Evolutionary conservation across 139 green algal species (phyloP).

Genomic region (Chlamydomonas sp.): DNA sequence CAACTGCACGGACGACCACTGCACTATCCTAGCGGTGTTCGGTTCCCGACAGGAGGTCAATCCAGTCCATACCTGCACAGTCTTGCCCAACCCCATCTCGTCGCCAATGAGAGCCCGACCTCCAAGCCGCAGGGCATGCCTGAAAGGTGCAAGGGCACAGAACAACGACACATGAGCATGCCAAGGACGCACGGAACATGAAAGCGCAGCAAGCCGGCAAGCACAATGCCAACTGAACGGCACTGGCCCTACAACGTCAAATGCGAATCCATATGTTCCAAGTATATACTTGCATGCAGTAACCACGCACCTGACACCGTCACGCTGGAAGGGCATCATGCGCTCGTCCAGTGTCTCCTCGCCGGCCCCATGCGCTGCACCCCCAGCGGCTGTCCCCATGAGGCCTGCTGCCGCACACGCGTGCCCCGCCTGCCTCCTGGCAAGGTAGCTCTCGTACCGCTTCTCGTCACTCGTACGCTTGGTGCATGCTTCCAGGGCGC

Average conservation of each 20-base stretch:
- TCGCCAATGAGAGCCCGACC: conserved; percentile 80
- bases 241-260: not conserved
- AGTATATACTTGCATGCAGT: too few species aligned
- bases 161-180: not conserved
- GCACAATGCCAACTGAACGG: not conserved
- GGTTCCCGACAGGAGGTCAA: too few species aligned
- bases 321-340: conserved; percentile 70
- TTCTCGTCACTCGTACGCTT: not conserved
- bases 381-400: not conserved
- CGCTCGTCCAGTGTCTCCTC: conserved; percentile 45
- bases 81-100: conserved; percentile 82
- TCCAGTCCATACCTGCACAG: conserved; percentile 63
- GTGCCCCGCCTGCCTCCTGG: not conserved
- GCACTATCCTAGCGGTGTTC: too few species aligned
- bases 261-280: not conserved
- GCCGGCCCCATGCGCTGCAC: not conserved
- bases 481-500: not conserved
- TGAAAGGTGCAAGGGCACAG: not conserved
- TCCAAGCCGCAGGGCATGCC: conserved; percentile 69
- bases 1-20: too few species aligned
- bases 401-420: not conserved
- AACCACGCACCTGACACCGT: conserved; percentile 70
- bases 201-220: not conserved
- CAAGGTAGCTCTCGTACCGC: not conserved
- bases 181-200: not conserved